Conservation (phyloP, 1,284 basidiomycete species). For the Heterobasidion occidentale region DNA sequence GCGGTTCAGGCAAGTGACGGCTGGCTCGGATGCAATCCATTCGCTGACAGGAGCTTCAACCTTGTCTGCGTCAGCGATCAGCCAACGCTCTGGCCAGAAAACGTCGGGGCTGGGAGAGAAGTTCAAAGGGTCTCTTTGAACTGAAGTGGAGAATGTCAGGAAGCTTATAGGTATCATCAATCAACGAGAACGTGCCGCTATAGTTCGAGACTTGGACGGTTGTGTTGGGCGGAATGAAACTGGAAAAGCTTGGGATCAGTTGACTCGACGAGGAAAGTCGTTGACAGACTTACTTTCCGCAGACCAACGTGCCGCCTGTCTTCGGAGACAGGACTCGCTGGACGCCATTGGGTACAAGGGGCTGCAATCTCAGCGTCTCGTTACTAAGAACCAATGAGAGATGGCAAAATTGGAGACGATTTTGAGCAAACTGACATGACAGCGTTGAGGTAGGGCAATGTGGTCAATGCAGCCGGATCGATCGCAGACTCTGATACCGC, state of each 20-base stretch:
- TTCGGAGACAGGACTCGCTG: conserved; percentile 32
- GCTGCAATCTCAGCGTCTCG: conserved; percentile 47
- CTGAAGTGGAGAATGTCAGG: not conserved
- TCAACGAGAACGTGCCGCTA: conserved; percentile 16
- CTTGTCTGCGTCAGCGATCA: conserved; percentile 9
- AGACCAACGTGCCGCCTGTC: conserved; percentile 12
- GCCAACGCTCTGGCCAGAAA: conserved; percentile 26
- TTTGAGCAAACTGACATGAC: not conserved
- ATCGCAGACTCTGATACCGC: conserved; percentile 16
- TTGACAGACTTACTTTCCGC: conserved; percentile 17
- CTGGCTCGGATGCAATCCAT: not conserved
- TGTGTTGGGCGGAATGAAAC: not conserved
- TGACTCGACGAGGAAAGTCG: not conserved
- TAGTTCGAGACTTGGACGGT: conserved; percentile 5
- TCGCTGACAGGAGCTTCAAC: not conserved
- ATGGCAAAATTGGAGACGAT: not conserved
- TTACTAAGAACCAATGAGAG: conserved; percentile 32
- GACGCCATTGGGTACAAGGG: conserved; percentile 42
- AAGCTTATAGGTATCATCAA: not conserved
- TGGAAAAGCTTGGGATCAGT: not conserved
- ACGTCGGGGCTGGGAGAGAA: conserved; percentile 19
- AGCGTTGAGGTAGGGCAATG: conserved; percentile 26
- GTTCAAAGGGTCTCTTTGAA: conserved; percentile 24
- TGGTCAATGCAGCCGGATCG: conserved; percentile 13
- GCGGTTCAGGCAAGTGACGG: conserved; percentile 6